Base-by-base conservation (phyloP, 192 early-diverging fungal genomes). In the Coemansia sp. region DNA sequence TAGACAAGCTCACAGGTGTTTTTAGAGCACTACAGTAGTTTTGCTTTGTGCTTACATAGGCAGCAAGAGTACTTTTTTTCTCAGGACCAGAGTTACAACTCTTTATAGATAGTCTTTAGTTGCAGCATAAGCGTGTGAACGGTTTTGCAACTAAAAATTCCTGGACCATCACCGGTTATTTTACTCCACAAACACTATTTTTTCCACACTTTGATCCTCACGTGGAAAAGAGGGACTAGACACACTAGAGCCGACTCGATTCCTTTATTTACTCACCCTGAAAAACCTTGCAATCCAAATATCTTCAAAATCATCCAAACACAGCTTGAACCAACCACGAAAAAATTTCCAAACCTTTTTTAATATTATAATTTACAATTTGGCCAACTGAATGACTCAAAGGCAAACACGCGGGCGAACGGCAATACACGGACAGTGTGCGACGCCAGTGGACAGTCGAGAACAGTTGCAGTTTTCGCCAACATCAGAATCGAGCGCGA, bases 401-500 rank as follows among this genome's bases (percentile, higher is more conserved):
- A 19, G 21, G 22, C 43, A 48, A 9, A 3, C 21, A 21, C 25
- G 22, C 47, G 29, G 25, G 45, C 43, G 41, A 23, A 21, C 51
- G 19, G 2, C 27, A 2, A 8, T 14, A 17, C 24, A 25, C 22
- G 47, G 12, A 12, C 60, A 61, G 60, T 50, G 60, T 32, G 27
- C 60, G 6, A 64, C 52, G 17, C 62, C 62, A 1, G 21, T 43
- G 11, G 41, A 55, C 47, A 50, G 47, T 27, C 12, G 22, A 19
- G 49, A 51, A 8, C 60, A 21, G 17, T 5, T 51, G 8, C 45
- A 62, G 45, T 51, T 35, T 50, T 51, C 47, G 41, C 59, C 59
- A 21, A 29, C 32, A 25, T 64, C 62, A 23, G 25, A 14, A 25
- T 55, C 62, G 52, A 64, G 62, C 37, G 41, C 51, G 12, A 55